Percentiles rank a stretch among this genome's conserved stretches.
phyloP scores from a whole-genome alignment of 2,329 filamentous ascomycete genomes.

The Paecilomyces sp. region DNA sequence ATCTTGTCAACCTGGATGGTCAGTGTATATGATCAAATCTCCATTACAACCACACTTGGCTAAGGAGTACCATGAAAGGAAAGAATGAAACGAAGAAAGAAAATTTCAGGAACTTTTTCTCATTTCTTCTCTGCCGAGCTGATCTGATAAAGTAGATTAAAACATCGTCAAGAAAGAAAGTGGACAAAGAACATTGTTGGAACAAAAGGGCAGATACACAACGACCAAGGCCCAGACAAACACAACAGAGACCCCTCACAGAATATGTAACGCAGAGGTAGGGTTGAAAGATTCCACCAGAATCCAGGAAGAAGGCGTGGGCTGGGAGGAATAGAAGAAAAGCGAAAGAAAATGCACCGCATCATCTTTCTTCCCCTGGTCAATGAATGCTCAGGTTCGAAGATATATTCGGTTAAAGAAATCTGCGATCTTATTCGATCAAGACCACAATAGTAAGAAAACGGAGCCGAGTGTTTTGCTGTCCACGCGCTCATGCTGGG shows the following conservation, averaged over 20 bases:
- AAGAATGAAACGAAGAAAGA: conserved; percentile 1
- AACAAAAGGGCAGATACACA: conserved; percentile 1
- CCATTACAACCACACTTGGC: neutral
- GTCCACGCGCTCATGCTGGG: neutral
- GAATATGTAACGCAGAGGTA: neutral
- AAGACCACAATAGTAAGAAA: neutral
- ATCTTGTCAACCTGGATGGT: no score
- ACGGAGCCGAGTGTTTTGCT: neutral
- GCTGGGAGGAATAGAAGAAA: neutral
- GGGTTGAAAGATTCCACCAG: neutral
- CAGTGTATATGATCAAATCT: neutral
- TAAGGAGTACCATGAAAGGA: conserved; percentile 5
- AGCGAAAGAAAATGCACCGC: neutral
- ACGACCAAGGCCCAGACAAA: neutral
- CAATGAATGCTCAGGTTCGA: neutral
- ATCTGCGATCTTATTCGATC: neutral
- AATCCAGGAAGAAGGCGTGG: neutral
- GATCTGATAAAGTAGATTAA: conserved; percentile 1
- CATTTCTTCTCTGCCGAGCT: neutral
- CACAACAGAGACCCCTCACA: neutral
- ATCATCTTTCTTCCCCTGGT: neutral
- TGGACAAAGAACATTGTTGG: neutral
- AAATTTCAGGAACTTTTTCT: conserved; percentile 1
- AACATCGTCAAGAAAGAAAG: conserved; percentile 1
- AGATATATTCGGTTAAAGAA: neutral